Evolutionary conservation across 2,329 filamentous ascomycete species (phyloP), one percentile per base, ranked within the genome.

Genomic region (Fusarium cyanostomum): DNA sequence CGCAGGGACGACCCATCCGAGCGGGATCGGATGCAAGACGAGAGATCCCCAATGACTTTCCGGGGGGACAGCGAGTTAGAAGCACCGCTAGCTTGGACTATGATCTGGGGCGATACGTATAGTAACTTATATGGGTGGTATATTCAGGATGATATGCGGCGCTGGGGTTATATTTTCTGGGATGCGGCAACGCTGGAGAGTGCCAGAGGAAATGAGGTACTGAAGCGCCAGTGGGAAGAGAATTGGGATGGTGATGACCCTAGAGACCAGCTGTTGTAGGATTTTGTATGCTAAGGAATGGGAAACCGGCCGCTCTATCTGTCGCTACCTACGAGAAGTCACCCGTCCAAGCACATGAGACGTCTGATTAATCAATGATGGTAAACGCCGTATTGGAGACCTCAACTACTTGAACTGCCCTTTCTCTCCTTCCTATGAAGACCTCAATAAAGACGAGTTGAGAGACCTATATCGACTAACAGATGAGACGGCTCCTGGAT

Each of bases 121-220:
- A 46, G 53, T 24, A 51, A 57, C 28, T 16, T 59, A 8, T 55
- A 35, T 16, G 55, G 55, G 11, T 21, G 38, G 21, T 51, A 37
- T 37, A 33, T 52, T 12, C 9, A 12, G 6, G 39, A 59, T 13
- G 28, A 21, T 12, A 38, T 52, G 21, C 39, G 34, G 8, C 26
- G 13, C 13, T 60, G 56, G 56, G 60, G 60, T 7, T 63, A 63
- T 16, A 31, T 60, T 27, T 35, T 60, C n/a, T 64, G 56, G 60
- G 60, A 64, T 51, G 58, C 46, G 41, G 34, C 34, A 3, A 18
- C 7, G 34, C 34, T 35, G 15, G 34, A 35, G 30, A 33, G 30
- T 3, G n/a, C 30, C 9, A 12, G 30, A 2, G 30, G 30, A 2
- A 33, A 33, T 10, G 30, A 15, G 30, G 10, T 33, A 2, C 30